phyloP scores from a whole-genome alignment of 352 stramenopile species.

The Phytophthora chlamydospora region DNA sequence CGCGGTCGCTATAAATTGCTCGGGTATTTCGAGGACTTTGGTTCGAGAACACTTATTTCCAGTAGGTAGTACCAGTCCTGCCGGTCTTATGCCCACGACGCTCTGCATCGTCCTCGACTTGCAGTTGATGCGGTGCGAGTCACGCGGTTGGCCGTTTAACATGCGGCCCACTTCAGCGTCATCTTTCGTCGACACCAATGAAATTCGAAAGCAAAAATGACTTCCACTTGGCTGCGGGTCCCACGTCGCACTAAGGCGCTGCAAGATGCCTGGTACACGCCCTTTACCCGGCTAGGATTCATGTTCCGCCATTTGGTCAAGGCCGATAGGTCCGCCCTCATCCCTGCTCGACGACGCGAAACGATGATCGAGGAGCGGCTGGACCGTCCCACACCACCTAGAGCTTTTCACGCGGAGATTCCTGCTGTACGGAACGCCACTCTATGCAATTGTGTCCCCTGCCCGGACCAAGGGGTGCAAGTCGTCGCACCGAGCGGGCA shows the following conservation, averaged over 20 bases:
- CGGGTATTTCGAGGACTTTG: conserved; percentile 10
- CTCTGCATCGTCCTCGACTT: not conserved
- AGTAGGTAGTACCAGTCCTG: not conserved
- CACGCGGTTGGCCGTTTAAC: conserved; percentile 2
- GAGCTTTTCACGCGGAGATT: conserved; percentile 13
- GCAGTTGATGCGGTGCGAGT: conserved; percentile 1
- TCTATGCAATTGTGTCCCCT: conserved; percentile 18
- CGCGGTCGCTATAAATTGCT: conserved; percentile 9
- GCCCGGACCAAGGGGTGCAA: conserved; percentile 6
- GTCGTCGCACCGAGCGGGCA: conserved; percentile 8
- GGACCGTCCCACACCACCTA: no score
- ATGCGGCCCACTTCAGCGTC: conserved; percentile 11
- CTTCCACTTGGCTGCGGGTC: conserved; percentile 9
- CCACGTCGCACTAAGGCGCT: conserved; percentile 31
- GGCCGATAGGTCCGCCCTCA: no score
- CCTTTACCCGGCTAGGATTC: conserved; percentile 19
- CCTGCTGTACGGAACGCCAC: not conserved
- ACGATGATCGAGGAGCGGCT: not conserved
- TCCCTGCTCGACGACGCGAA: conserved; percentile 9
- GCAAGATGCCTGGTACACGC: conserved; percentile 6
- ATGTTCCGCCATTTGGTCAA: conserved; percentile 1
- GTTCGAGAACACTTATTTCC: conserved; percentile 8
- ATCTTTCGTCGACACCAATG: conserved; percentile 34
- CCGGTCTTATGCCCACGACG: not conserved
- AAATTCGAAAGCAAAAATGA: conserved; percentile 25